A percentile compares a stretch with the other conserved stretches of the same genome.
Conservation (phyloP, 441 rosid genomes). For the Pelargonium hybrid region DNA sequence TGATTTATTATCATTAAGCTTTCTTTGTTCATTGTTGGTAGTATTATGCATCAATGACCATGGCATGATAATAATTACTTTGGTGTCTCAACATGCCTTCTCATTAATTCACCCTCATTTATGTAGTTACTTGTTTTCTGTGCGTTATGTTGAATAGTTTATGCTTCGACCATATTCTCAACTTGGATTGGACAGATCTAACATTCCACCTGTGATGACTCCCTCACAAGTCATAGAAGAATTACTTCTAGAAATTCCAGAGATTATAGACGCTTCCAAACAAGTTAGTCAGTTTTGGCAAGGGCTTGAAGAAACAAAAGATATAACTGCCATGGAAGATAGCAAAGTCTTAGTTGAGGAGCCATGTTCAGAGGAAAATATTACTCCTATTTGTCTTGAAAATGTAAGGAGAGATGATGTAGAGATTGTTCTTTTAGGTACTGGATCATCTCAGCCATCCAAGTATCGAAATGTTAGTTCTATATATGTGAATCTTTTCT, state of each 20-base stretch:
- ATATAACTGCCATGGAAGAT: conserved; percentile 19
- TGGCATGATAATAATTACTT: not conserved
- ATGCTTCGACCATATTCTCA: conserved; percentile 76
- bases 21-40: too few species aligned
- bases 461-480: conserved; percentile 85
- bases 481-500: conserved; percentile 57
- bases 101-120: not conserved
- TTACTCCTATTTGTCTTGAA: conserved; percentile 58
- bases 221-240: conserved; percentile 45
- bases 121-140: not conserved
- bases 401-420: conserved; percentile 65
- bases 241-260: conserved; percentile 61
- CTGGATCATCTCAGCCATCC: conserved; percentile 97
- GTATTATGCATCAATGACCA: not conserved
- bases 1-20: too few species aligned
- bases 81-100: conserved; percentile 1
- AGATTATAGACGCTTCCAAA: conserved; percentile 51
- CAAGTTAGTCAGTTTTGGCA: conserved; percentile 47
- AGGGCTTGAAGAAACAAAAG: conserved; percentile 22
- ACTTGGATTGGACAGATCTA: conserved; percentile 66
- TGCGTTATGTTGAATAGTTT: conserved; percentile 38
- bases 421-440: conserved; percentile 84
- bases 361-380: conserved; percentile 59
- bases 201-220: conserved; percentile 37
- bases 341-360: conserved; percentile 43